These are phyloP conservation scores for Pelargonium fulgidum DNA, from an alignment of 441 rosid species.

Conservation along the genomic window DNA sequence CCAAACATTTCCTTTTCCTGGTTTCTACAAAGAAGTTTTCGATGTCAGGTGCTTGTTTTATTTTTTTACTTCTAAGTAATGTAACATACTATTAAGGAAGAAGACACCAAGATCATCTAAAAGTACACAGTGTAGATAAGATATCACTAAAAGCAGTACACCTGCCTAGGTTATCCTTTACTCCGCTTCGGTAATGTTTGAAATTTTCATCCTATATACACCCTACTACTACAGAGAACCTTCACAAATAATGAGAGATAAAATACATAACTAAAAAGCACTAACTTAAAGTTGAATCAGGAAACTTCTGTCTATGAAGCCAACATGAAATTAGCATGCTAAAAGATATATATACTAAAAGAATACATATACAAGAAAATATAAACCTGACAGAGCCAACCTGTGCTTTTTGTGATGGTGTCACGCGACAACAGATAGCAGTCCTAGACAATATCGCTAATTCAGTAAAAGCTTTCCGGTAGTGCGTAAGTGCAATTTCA, in stretches of 20 bases:
- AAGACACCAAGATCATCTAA: not conserved
- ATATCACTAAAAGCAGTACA: not conserved
- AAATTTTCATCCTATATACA: not conserved
- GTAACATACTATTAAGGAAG: no score
- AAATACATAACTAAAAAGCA: not conserved
- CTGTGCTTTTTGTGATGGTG: constrained; percentile 99
- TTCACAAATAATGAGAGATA: not conserved
- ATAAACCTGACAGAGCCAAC: constrained; percentile 31
- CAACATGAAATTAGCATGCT: not conserved
- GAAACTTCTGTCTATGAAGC: not conserved
- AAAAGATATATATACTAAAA: not conserved
- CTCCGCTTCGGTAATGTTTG: not conserved
- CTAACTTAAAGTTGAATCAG: not conserved
- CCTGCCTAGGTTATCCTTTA: not conserved
- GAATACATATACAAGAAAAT: constrained; percentile 17
- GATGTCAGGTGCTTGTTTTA: no score
- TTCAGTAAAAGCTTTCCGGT: constrained; percentile 81
- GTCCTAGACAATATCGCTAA: constrained; percentile 93
- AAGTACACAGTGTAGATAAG: not conserved
- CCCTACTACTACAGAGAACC: constrained; percentile 1
- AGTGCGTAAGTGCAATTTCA: constrained; percentile 81
- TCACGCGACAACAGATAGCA: constrained; percentile 97
- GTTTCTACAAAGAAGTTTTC: no score
- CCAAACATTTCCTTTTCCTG: no score
- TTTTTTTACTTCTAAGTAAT: no score